Base-by-base conservation (phyloP, 208 protist genomes). In the Angomonas desouzai region DNA sequence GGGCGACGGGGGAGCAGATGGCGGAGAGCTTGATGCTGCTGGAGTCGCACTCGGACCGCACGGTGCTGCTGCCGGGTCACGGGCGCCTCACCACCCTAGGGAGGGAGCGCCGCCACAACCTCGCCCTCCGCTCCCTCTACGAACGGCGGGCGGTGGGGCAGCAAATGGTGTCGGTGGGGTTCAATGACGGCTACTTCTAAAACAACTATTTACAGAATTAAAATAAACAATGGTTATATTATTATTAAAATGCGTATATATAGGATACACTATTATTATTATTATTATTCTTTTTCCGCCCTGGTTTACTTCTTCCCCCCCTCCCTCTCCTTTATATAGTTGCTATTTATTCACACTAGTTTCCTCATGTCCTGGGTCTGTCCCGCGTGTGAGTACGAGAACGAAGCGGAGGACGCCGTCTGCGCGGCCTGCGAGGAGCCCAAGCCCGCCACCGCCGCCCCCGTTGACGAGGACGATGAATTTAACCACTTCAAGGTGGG, bases 71-170 rank as follows among this genome's bases (percentile, higher is more conserved):
- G 69, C 90, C 90, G 0, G 90, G 87, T 0, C 90, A 96, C 55
- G 90, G 90, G 1, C 79, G 87, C 16, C 72, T 93, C 67, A 91
- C 87, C 13, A 93, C 90, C n/a, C 74, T 96, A 3, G 90, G 85
- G 1, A 69, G 85, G 0, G 87, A 96, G 72, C 70, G 90, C 10
- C 80, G 83, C 0, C 72, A 93, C 58, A 96, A 91, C 66, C 72
- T 49, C 3, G 87, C 83, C 2, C 71, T 96, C 59, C 79, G 74
- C 25, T 63, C 70, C 18, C 70, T 91, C 51, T 96, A 93, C 62
- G 83, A 91, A 56, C 75, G 79, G 11, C 70, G 71, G 30, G 76
- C 82, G 47, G 64, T 81, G 3, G 86, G 86, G 2, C 60, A 81
- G 38, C 87, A 92, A 55, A 64, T 70, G 45, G 71, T 89, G 11